Base-by-base conservation (phyloP, 495 filamentous ascomycete genomes). In the Tuber aestivum region DNA sequence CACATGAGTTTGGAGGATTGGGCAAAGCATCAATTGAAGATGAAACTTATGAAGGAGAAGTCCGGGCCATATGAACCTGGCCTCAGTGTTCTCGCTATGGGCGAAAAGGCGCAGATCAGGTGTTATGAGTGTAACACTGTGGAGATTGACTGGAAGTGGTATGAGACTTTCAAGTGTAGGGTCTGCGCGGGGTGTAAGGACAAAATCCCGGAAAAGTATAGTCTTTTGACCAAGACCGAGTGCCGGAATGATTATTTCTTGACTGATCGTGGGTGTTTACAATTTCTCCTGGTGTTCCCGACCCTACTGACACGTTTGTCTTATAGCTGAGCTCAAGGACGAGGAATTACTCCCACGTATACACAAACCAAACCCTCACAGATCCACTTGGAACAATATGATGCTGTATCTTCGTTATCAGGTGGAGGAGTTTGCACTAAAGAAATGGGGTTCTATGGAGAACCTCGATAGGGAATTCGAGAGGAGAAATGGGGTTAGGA, bases 311-410 rank as follows among this genome's bases (percentile, higher is more conserved):
- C 56, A 65, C 35, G 27, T 65, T 35, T 35, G 10, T 75, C 56
- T n/a, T 69, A 37, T 69, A 93, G 92, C 93, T 68, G 94, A 97
- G 82, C 86, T 98, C 3, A 90, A 89, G 76, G 95, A 99, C 80
- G 87, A 89, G 73, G 93, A 94, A 69, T 85, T 99, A 16, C 86
- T 99, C 5, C 95, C 95, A 1, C 94, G 94, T 83, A 85, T 99
- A 0, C 92, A 92, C 76, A 90, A 89, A 40, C 95, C 96, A 8
- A 99, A 99, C 82, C 95, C 95, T 32, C 95, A 97, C 83, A 97
- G 97, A 82, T 89, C 91, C 0, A 94, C 94, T 45, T 99, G 93
- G 93, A 94, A 97, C 81, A 93, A 95, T 85, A 98, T 99, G 95
- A 95, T 95, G 92, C 89, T 99, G 0, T 99, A 92, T 82, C 86